Percentiles rank a stretch among this genome's conserved stretches.
Conservation (phyloP, 176 grass and related monocot genomes). For the Guadua angustifolia region DNA sequence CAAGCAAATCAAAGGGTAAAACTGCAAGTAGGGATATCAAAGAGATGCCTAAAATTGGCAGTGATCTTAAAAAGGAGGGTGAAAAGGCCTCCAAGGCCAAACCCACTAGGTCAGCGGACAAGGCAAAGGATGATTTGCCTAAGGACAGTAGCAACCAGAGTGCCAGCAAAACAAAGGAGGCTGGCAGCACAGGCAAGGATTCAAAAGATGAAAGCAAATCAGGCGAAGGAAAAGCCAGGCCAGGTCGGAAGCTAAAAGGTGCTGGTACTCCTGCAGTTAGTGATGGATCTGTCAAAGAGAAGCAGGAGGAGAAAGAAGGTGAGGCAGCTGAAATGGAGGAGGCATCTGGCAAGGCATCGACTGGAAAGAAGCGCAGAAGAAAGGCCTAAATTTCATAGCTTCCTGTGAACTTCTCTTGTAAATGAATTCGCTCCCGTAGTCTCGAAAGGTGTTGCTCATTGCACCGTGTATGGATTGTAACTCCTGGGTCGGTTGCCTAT, state of each 20-base stretch:
- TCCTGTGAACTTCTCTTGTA: constrained; percentile 41
- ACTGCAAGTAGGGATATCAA: constrained; percentile 41
- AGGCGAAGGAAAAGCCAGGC: constrained; percentile 48
- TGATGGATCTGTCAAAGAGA: constrained; percentile 51
- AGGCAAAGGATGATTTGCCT: constrained; percentile 43
- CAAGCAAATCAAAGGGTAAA: constrained; percentile 56
- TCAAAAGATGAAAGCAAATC: constrained; percentile 47
- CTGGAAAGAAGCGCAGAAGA: constrained; percentile 73
- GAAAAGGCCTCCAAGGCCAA: constrained; percentile 41
- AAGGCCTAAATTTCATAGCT: constrained; percentile 44
- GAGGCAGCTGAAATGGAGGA: constrained; percentile 46
- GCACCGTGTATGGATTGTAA: constrained; percentile 48
- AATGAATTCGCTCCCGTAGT: constrained; percentile 45
- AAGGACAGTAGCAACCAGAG: constrained; percentile 44
- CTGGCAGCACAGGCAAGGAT: constrained; percentile 44
- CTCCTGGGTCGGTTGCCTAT: constrained; percentile 41
- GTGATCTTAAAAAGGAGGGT: constrained; percentile 45
- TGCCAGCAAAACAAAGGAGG: constrained; percentile 48
- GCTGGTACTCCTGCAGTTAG: not conserved
- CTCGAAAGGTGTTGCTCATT: constrained; percentile 14
- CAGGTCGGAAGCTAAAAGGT: constrained; percentile 51
- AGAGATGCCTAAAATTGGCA: constrained; percentile 42
- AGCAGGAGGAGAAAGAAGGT: constrained; percentile 46
- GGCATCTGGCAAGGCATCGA: constrained; percentile 43
- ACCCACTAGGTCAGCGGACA: constrained; percentile 20